Base-by-base conservation (phyloP, 2,329 filamentous ascomycete species). In the Ophiocordyceps sinensis region DNA sequence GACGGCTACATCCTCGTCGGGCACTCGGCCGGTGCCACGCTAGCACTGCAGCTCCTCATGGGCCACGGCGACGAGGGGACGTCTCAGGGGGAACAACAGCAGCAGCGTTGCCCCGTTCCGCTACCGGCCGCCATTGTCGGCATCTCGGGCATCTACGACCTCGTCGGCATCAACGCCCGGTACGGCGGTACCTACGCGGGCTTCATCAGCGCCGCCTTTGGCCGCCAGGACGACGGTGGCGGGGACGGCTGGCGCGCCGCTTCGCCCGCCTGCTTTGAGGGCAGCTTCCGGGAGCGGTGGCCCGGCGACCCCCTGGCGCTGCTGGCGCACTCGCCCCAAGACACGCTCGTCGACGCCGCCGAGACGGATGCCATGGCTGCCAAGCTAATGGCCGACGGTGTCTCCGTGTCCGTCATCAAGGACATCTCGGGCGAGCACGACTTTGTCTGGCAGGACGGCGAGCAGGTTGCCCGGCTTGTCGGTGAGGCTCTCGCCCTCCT, bases 61-160 rank as follows among this genome's bases (percentile, higher is more conserved):
- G 61, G 61, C 36, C 52, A 60, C 32, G 46, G 47, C 14, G 51
- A 61, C 38, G 45, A 60, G 15, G 40, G 43, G 42, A 39, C n/a
- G 13, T 17, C 14, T 14, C 14, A 44, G 42, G 39, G 42, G 38
- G 38, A 49, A 5, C 14, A n/a, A 3, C 31, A 34, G n/a, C 7
- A 36, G 23, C 43, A 17, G 30, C 13, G 30, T 30, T 13, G n/a
- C 23, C 21, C 57, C 9, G 53, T 63, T 4, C 58, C 55, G 6
- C 53, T 64, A 15, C 76, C 76, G 0, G 51, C 60, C 3, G 72
- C 68, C 4, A 58, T 83, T n/a, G 53, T 83, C 5, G 71, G 77
- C 29, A 58, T 82, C 17, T 72, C 73, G 42, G 81, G 82, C 1
- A 74, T 86, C 19, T 85, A 84, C 56, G 73, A 82, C 51, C 57